phyloP scores from a whole-genome alignment of 805 yeast genomes.

The Candida montana region DNA sequence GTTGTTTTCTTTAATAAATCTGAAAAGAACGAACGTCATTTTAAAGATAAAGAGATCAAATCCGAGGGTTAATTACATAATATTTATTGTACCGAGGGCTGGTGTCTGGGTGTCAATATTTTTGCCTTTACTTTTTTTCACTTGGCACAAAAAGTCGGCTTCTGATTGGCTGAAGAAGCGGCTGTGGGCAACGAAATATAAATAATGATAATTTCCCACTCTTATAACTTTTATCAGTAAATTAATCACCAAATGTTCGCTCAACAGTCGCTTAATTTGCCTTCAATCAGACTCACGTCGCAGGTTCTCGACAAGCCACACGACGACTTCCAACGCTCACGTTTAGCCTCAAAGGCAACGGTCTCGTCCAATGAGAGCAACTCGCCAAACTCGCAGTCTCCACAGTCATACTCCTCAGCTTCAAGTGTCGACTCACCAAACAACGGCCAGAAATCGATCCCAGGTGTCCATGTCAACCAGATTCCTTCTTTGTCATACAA shows the following conservation, averaged over 20 bases:
- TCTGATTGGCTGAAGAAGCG: slow-evolving; percentile 1
- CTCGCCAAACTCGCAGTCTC: slow-evolving; percentile 25
- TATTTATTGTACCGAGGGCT: background rate
- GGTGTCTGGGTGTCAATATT: background rate
- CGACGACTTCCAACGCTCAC: slow-evolving; percentile 1
- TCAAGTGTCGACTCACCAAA: slow-evolving; percentile 24
- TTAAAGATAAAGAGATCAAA: background rate
- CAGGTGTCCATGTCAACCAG: background rate
- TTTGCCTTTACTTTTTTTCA: background rate
- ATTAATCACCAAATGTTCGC: slow-evolving; percentile 4
- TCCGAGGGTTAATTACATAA: too few relatives aligned
- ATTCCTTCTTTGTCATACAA: slow-evolving; percentile 4
- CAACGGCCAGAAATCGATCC: background rate
- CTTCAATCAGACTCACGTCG: slow-evolving; percentile 7
- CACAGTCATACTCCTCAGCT: slow-evolving; percentile 22
- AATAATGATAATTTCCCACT: too few relatives aligned
- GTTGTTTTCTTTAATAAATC: too few relatives aligned
- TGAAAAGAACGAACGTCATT: too few relatives aligned
- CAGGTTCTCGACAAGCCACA: slow-evolving; percentile 3
- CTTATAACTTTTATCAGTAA: too few relatives aligned
- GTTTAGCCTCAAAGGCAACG: slow-evolving; percentile 19
- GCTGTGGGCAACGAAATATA: background rate
- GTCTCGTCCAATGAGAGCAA: slow-evolving; percentile 22
- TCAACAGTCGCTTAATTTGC: slow-evolving; percentile 7
- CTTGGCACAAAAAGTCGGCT: slow-evolving; percentile 6